phyloP scores from a whole-genome alignment of 108 stramenopile genomes.

The Aurantiochytrium sp. region DNA sequence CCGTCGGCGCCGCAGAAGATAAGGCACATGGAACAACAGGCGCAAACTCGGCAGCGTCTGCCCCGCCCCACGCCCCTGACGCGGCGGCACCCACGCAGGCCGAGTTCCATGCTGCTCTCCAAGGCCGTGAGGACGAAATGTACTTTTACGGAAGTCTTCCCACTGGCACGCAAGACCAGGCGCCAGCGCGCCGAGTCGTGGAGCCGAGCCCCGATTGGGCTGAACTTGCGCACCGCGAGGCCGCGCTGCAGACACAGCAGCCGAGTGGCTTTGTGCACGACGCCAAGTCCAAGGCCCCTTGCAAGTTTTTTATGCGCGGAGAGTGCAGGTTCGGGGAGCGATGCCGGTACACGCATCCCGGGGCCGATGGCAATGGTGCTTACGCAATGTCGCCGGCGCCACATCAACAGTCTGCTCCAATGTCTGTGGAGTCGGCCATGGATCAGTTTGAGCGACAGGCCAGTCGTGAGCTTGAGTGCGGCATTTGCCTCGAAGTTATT shows the following conservation, averaged over 20 bases:
- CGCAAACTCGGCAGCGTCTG: neutral
- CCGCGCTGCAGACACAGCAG: neutral
- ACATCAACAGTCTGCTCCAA: too few relatives aligned
- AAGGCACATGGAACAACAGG: neutral
- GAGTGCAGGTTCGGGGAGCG: neutral
- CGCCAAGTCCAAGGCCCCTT: neutral
- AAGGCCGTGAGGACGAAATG: neutral
- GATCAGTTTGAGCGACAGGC: neutral
- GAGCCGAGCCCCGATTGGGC: neutral
- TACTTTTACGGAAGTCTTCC: conserved; percentile 9
- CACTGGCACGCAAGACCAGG: neutral
- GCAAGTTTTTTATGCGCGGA: neutral
- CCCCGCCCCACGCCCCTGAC: neutral
- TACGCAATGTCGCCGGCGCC: too few relatives aligned
- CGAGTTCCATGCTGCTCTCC: neutral
- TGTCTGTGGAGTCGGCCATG: neutral
- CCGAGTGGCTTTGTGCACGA: neutral
- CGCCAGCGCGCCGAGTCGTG: neutral
- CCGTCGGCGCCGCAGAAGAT: neutral
- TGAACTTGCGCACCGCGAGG: neutral
- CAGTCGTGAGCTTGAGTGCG: neutral
- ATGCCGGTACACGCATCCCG: neutral
- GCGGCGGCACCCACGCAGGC: neutral
- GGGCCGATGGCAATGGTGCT: neutral
- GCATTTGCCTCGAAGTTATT: neutral